These are phyloP conservation scores for Calcarisporium arbuscula DNA, from an alignment of 2,329 filamentous ascomycete species.

Conservation along the genomic window DNA sequence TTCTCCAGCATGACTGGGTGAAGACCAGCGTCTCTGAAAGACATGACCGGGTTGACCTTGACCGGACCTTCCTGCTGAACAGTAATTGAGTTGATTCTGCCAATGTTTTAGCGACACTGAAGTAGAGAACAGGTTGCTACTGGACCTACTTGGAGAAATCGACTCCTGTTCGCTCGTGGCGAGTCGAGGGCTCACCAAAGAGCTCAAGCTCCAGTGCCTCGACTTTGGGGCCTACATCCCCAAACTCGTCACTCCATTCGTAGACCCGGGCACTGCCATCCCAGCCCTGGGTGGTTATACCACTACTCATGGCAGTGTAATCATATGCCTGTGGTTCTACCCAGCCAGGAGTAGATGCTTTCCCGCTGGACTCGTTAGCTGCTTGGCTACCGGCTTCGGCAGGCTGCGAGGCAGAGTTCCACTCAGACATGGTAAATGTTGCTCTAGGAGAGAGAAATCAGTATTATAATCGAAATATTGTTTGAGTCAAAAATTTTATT, in stretches of 20 bases:
- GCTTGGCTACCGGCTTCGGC: background rate
- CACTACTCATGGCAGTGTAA: slow-evolving; percentile 30
- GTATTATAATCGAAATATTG: too few relatives aligned
- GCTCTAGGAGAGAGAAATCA: too few relatives aligned
- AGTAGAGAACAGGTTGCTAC: background rate
- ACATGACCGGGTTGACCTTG: slow-evolving; percentile 43
- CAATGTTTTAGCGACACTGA: slow-evolving; percentile 15
- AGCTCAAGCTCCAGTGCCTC: slow-evolving; percentile 67
- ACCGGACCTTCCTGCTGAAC: slow-evolving; percentile 51
- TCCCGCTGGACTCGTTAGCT: slow-evolving; percentile 19
- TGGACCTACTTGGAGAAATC: slow-evolving; percentile 55
- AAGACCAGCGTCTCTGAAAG: slow-evolving; percentile 70
- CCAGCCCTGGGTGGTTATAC: slow-evolving; percentile 27
- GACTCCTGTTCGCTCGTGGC: slow-evolving; percentile 45
- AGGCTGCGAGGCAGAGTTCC: too few relatives aligned
- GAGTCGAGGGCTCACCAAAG: slow-evolving; percentile 55
- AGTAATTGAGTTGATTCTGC: slow-evolving; percentile 47
- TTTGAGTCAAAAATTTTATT: too few relatives aligned
- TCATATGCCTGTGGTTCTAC: slow-evolving; percentile 38
- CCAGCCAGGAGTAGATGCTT: slow-evolving; percentile 40
- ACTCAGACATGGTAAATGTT: too few relatives aligned
- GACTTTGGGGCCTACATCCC: slow-evolving; percentile 72
- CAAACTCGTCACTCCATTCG: slow-evolving; percentile 78
- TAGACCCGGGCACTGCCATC: slow-evolving; percentile 61
- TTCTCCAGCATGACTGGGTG: slow-evolving; percentile 82